These are phyloP conservation scores for Heliosperma pusillum DNA, from an alignment of 148 eudicot species.

Conservation along the genomic window DNA sequence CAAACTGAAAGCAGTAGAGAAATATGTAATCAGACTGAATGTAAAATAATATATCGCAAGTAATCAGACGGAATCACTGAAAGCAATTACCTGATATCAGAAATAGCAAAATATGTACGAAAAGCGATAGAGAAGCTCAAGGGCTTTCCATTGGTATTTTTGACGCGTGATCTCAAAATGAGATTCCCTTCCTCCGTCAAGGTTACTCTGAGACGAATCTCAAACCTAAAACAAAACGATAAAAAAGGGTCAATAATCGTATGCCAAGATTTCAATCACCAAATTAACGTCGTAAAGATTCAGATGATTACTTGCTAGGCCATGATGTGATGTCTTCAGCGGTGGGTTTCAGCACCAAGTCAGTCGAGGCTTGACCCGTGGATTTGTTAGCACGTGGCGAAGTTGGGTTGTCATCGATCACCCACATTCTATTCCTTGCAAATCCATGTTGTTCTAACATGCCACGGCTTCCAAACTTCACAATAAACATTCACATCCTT, in stretches of 20 bases:
- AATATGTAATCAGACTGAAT: no score
- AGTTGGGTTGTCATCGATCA: constrained; percentile 50
- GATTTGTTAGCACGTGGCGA: constrained; percentile 47
- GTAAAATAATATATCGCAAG: no score
- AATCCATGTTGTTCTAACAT: constrained; percentile 67
- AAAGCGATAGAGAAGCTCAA: constrained; percentile 79
- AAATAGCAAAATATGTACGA: constrained; percentile 76
- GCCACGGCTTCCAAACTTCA: constrained; percentile 65
- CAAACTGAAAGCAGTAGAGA: no score
- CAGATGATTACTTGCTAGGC: constrained; percentile 29
- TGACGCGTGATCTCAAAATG: constrained; percentile 59
- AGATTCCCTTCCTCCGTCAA: constrained; percentile 66
- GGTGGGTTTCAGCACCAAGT: constrained; percentile 56
- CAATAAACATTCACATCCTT: constrained; percentile 6
- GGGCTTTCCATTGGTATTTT: constrained; percentile 73
- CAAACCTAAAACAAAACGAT: constrained; percentile 46
- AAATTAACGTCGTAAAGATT: constrained; percentile 1
- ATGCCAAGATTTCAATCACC: constrained; percentile 2
- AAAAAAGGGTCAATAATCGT: not conserved
- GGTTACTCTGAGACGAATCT: constrained; percentile 67
- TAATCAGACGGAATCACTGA: no score
- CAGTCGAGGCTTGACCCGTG: constrained; percentile 33
- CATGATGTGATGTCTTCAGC: constrained; percentile 57
- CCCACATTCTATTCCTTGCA: constrained; percentile 71
- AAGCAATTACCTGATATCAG: constrained; percentile 80